Evolutionary conservation across 495 filamentous ascomycete genomes (phyloP).

Genomic region (Penicillium pancosmium): DNA sequence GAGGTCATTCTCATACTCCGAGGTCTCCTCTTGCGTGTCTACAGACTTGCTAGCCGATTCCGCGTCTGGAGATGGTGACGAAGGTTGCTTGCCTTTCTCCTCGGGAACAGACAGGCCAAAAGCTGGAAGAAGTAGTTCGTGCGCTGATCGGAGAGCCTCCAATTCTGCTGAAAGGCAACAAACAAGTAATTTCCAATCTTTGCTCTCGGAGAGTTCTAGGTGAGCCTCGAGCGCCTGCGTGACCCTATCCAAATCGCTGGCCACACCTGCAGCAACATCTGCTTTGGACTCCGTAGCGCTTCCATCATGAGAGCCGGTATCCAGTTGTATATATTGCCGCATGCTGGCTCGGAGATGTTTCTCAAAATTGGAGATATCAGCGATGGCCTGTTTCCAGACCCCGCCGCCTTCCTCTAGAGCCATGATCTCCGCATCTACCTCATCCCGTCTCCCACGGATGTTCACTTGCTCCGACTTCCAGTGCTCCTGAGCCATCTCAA

Average conservation of each 20-base stretch:
- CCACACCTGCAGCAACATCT: constrained; percentile 38
- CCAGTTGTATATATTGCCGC: constrained; percentile 35
- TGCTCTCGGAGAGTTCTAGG: constrained; percentile 46
- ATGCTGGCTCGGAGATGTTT: constrained; percentile 60
- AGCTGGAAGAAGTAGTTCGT: constrained; percentile 59
- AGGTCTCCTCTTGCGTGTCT: constrained; percentile 15
- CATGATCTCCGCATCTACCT: constrained; percentile 66
- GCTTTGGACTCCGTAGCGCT: constrained; percentile 22
- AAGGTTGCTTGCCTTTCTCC: constrained; percentile 3
- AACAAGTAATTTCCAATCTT: constrained; percentile 84
- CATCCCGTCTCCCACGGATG: constrained; percentile 57
- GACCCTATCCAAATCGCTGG: constrained; percentile 46
- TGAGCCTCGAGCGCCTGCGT: constrained; percentile 41
- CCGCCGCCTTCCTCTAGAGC: constrained; percentile 83
- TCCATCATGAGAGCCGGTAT: constrained; percentile 17
- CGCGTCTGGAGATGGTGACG: constrained; percentile 9
- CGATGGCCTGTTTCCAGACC: constrained; percentile 74
- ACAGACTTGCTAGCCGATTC: constrained; percentile 7
- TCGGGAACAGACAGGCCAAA: constrained; percentile 23
- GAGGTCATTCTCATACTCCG: constrained; percentile 32
- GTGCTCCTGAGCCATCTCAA: constrained; percentile 76
- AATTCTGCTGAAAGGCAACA: constrained; percentile 88
- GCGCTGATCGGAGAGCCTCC: constrained; percentile 76
- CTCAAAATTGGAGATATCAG: constrained; percentile 71
- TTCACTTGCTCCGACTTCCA: constrained; percentile 68